phyloP scores from a whole-genome alignment of 345 rosid species.

The Eucalyptus globulus region DNA sequence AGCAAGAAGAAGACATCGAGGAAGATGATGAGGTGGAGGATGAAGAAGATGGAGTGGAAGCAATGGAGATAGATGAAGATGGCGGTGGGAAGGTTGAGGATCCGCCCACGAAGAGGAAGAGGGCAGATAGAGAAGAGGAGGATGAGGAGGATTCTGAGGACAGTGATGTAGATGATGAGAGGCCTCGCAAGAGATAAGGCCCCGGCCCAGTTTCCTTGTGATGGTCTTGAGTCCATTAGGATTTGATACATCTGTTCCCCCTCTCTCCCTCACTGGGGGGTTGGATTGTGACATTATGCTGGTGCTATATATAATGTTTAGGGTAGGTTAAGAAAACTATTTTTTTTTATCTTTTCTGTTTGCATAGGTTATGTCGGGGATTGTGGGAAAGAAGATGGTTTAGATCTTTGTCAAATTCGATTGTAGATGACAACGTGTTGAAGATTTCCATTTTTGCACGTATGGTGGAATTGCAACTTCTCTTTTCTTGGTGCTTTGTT shows the following conservation, averaged over 20 bases:
- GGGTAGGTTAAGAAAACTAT: neutral
- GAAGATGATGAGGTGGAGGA: constrained; percentile 18
- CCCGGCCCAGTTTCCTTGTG: neutral
- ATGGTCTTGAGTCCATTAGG: neutral
- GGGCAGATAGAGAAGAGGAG: neutral
- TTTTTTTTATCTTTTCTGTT: neutral
- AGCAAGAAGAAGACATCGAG: constrained; percentile 32
- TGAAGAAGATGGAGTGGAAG: constrained; percentile 34
- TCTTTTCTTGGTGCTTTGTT: neutral
- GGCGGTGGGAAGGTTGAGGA: constrained; percentile 16
- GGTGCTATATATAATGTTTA: neutral
- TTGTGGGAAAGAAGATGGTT: neutral
- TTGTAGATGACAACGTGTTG: neutral
- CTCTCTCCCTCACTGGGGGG: neutral
- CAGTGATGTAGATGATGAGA: neutral
- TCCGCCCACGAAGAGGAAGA: neutral
- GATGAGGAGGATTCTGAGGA: neutral
- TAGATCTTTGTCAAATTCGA: neutral
- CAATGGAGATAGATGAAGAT: constrained; percentile 31
- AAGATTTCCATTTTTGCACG: neutral
- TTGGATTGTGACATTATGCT: neutral
- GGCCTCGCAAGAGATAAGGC: neutral
- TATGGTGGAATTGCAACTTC: neutral
- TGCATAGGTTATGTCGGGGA: neutral
- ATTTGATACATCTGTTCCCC: neutral